Evolutionary conservation across 345 rosid genomes (phyloP), one percentile per base, ranked within the genome.

Genomic region (Kandelia obovata): DNA sequence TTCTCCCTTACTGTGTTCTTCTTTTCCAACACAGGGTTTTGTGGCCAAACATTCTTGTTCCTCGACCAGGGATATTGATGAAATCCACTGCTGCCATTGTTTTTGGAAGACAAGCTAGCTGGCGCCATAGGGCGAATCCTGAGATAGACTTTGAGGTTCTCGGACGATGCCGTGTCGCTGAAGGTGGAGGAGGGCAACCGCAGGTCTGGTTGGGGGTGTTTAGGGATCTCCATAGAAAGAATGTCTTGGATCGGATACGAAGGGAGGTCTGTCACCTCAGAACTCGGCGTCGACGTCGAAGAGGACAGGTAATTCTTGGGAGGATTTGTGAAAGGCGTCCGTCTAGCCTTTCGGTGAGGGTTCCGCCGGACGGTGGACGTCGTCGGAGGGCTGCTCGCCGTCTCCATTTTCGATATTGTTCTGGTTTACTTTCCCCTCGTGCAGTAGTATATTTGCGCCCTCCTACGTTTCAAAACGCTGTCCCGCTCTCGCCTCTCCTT

Each of bases 291-390:
- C 13, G 82, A 9, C 6, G 62, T 26, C 32, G 37, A 25, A 58
- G 67, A 20, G n/a, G 67, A 7, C 21, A 78, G 2, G 58, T 55
- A 69, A 47, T 27, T 62, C 49, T 51, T 76, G 17, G 75, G 26
- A 16, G 72, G 66, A 47, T 66, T 73, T 0, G 86, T 65, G 52
- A 65, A 74, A 0, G 91, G 89, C 4, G 94, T 88, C 0, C 88
- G 82, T 71, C 96, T 83, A 39, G 94, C 98, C 65, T 72, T 81
- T 60, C 98, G 83, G 43, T 67, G 83, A 75, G 98, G 97, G 66
- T 93, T 93, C 6, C 98, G 82, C 32, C 97, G 87, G 31, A 82
- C 81, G 15, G 92, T 87, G 19, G 80, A 81, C 6, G 91, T 82
- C 47, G 63, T 68, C 5, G 90, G 77, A 20, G 88, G 80, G 56